Evolutionary conservation across 2,329 filamentous ascomycete species (phyloP).

Genomic region (Fusarium oxysporum): DNA sequence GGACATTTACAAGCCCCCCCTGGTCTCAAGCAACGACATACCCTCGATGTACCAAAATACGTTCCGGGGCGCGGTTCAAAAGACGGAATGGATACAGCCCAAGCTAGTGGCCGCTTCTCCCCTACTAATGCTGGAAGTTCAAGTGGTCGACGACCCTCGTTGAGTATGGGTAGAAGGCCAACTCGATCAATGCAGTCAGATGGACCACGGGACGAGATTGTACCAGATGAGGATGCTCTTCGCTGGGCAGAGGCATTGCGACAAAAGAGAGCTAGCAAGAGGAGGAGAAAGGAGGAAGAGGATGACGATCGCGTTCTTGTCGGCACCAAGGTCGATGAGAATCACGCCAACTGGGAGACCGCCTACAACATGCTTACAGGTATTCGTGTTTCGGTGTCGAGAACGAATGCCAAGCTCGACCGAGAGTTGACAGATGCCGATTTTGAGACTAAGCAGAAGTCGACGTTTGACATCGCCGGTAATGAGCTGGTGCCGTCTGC

Average conservation of each 20-base stretch:
- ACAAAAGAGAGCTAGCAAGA: slow-evolving; percentile 90
- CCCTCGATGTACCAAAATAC: slow-evolving; percentile 83
- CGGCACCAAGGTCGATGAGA: slow-evolving; percentile 97
- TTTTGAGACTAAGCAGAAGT: slow-evolving; percentile 95
- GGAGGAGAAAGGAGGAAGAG: slow-evolving; percentile 83
- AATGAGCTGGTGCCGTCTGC: slow-evolving; percentile 97
- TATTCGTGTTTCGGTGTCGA: slow-evolving; percentile 95
- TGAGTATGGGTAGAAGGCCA: slow-evolving; percentile 81
- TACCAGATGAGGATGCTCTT: slow-evolving; percentile 88
- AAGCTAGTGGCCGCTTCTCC: slow-evolving; percentile 85
- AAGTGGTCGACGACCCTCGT: slow-evolving; percentile 79
- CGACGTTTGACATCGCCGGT: slow-evolving; percentile 97
- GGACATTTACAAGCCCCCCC: slow-evolving; percentile 62
- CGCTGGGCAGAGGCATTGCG: slow-evolving; percentile 94
- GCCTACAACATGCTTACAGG: slow-evolving; percentile 99
- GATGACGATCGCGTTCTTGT: slow-evolving; percentile 96
- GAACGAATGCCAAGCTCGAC: slow-evolving; percentile 97
- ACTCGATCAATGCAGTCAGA: slow-evolving; percentile 91
- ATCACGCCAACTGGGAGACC: slow-evolving; percentile 96
- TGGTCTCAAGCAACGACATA: slow-evolving; percentile 83
- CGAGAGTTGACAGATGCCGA: slow-evolving; percentile 89
- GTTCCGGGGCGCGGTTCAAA: slow-evolving; percentile 75
- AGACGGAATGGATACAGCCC: slow-evolving; percentile 75
- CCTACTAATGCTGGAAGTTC: slow-evolving; percentile 65
- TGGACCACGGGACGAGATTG: slow-evolving; percentile 82